Evolutionary conservation across 2,329 filamentous ascomycete species (phyloP).

Genomic region (Cryphonectria carpinicola): DNA sequence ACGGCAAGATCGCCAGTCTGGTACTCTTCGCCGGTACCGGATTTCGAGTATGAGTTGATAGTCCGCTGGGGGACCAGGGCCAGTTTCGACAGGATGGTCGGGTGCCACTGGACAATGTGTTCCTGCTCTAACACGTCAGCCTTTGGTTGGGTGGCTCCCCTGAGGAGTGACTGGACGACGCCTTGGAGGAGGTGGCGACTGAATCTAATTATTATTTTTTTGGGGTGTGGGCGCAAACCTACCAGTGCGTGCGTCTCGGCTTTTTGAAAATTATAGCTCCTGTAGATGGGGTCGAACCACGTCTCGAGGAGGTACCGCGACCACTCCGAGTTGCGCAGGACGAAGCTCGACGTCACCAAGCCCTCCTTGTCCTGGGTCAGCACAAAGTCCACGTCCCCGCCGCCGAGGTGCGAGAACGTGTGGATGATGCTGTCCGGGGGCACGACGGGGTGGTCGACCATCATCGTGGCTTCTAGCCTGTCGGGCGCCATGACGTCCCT

Average conservation of each 20-base stretch:
- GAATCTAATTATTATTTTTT: background rate
- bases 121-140: conserved; percentile 58
- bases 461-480: conserved; percentile 77
- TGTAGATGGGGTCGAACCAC: conserved; percentile 94
- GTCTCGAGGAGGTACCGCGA: conserved; percentile 89
- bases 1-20: conserved; percentile 85
- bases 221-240: conserved; percentile 38
- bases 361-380: conserved; percentile 85
- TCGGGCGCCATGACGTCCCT: conserved; percentile 69
- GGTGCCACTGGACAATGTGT: conserved; percentile 94
- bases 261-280: conserved; percentile 95
- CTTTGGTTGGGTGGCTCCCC: background rate
- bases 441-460: conserved; percentile 83
- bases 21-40: conserved; percentile 65
- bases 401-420: conserved; percentile 83
- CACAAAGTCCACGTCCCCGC: conserved; percentile 78
- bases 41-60: conserved; percentile 76
- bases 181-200: background rate
- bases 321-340: conserved; percentile 86
- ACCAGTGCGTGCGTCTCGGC: conserved; percentile 90
- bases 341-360: conserved; percentile 74
- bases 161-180: background rate
- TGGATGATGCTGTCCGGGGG: conserved; percentile 97
- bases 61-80: conserved; percentile 85
- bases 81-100: conserved; percentile 88